A percentile compares a stretch with the other conserved stretches of the same genome.
phyloP scores from a whole-genome alignment of 2,329 filamentous ascomycete species.

The Neonectria hederae region DNA sequence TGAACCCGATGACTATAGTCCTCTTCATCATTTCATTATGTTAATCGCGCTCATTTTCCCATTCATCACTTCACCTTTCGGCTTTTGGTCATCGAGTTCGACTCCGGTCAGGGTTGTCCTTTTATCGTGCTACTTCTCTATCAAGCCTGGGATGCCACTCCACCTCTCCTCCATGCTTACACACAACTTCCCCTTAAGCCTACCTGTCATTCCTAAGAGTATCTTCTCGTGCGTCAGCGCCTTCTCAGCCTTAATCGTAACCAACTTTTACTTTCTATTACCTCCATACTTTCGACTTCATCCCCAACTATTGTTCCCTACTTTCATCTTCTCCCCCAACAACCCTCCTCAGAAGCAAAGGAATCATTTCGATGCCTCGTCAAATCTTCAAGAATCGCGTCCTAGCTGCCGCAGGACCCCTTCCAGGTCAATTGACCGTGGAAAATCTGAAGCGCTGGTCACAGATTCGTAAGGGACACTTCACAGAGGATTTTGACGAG shows the following conservation, averaged over 20 bases:
- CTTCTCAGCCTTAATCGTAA: not conserved
- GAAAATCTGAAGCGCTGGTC: conserved; percentile 75
- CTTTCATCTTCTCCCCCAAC: not conserved
- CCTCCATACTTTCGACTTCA: not conserved
- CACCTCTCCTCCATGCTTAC: conserved; percentile 5
- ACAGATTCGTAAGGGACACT: conserved; percentile 67
- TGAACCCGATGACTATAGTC: not conserved
- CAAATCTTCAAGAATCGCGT: conserved; percentile 62
- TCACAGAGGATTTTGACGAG: conserved; percentile 59
- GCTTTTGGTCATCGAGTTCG: not conserved
- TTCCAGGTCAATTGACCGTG: conserved; percentile 58
- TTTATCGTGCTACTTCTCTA: not conserved
- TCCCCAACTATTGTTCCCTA: not conserved
- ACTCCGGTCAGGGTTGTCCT: not conserved
- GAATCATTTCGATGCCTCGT: conserved; percentile 40
- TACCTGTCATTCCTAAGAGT: not conserved
- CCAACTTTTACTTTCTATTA: not conserved
- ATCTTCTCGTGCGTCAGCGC: not conserved
- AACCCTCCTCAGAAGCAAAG: not conserved
- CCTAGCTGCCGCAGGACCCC: conserved; percentile 67
- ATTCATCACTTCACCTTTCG: not conserved
- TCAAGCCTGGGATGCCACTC: conserved; percentile 17
- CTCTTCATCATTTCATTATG: not conserved
- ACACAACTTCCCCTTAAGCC: not conserved
- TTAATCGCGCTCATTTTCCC: not conserved